Evolutionary conservation across 1,284 basidiomycete species (phyloP), one percentile per base, ranked within the genome.

Genomic region (Omphalotus olearius): DNA sequence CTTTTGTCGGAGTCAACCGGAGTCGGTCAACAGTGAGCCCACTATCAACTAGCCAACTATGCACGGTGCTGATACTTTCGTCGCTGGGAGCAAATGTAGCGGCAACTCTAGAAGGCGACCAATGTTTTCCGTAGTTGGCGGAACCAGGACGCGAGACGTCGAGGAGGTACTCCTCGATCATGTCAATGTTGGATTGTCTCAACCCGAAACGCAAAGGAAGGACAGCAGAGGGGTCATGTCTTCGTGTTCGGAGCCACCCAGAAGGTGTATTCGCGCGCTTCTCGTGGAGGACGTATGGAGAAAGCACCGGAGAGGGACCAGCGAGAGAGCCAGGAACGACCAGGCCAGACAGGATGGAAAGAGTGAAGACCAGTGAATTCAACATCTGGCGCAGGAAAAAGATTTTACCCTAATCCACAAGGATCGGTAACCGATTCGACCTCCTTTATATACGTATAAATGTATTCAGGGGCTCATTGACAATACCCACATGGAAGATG

Each of bases 171-270:
- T 66, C 64, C 45, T 77, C 70, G 26, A 78, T 59, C 20, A 64
- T 62, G 51, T 71, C 65, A 16, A 75, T 52, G 60, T 77, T 76
- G 18, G 68, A 63, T 59, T 78, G 76, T 35, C 63, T 66, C 28
- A 79, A 69, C 5, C 71, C 76, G 52, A 79, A 71, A 39, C 72
- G 69, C 25, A 79, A 58, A n/a, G 72, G 71, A 14, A 75, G 59
- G 45, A 64, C 45, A 5, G 62, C 54, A 42, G 63, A 59, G 17
- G 67, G 55, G 2, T 62, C 60, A 35, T 70, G 65, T 33, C 67
- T 63, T 9, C 68, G 64, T 38, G 64, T 52, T 25, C 60, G 63
- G 14, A 54, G 51, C 74, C 73, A 76, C 20, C 69, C 70, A 33
- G 47, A 35, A 7, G 73, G 73, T 5, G 65, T 52, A 38, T 56